A percentile compares a stretch with the other conserved stretches of the same genome.
phyloP scores from a whole-genome alignment of 148 eudicot genomes.

The Limonium bicolor region DNA sequence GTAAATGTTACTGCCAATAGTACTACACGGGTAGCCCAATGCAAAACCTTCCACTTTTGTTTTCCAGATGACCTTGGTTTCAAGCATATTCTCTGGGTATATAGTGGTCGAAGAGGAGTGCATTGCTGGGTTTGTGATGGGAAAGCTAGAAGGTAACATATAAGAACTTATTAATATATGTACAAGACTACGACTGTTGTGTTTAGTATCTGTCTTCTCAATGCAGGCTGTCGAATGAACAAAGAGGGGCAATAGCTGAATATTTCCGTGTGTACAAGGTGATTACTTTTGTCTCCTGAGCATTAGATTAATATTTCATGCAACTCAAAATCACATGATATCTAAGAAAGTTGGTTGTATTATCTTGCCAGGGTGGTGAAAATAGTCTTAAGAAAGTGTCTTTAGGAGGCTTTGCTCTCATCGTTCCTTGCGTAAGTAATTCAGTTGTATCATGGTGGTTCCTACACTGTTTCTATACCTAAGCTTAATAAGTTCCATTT shows the following conservation, averaged over 20 bases:
- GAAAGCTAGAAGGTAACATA: constrained; percentile 75
- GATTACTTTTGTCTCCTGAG: background rate
- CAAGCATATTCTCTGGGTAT: constrained; percentile 87
- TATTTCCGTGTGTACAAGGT: constrained; percentile 82
- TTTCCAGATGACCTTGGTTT: constrained; percentile 90
- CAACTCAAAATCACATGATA: background rate
- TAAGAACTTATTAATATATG: background rate
- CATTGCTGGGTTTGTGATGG: constrained; percentile 99
- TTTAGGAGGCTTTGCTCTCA: constrained; percentile 43
- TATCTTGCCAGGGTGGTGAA: constrained; percentile 49
- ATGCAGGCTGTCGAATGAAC: constrained; percentile 67
- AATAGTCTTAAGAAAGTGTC: constrained; percentile 52
- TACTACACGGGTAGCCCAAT: no score
- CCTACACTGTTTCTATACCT: no score
- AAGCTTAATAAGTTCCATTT: no score
- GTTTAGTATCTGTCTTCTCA: constrained; percentile 3
- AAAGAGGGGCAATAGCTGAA: constrained; percentile 65
- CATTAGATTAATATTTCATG: background rate
- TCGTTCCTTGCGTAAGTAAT: constrained; percentile 69
- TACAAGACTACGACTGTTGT: background rate
- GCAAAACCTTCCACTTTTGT: background rate
- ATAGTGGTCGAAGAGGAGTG: constrained; percentile 95
- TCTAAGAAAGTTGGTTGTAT: constrained; percentile 1
- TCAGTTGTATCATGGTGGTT: no score
- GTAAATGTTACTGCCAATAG: no score